Percentiles rank a stretch among this genome's conserved stretches.
These are phyloP conservation scores for Dendryphion nanum DNA, from an alignment of 2,329 filamentous ascomycete species.

Conservation along the genomic window DNA sequence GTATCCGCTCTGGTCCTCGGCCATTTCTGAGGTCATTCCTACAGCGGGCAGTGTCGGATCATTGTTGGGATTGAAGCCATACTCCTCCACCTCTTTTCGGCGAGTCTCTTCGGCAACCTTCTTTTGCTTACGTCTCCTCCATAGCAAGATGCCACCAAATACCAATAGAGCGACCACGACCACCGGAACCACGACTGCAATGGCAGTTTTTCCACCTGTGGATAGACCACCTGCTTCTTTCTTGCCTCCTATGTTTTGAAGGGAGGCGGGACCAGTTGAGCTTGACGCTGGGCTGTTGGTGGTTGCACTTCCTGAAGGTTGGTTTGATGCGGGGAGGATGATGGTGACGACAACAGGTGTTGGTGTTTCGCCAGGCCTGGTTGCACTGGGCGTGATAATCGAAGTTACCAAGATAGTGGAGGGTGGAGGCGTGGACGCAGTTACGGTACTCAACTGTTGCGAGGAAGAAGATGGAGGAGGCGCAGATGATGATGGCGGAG, in stretches of 20 bases:
- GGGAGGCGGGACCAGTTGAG: slow-evolving; percentile 6
- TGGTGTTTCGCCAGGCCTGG: slow-evolving; percentile 14
- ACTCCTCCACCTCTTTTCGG: slow-evolving; percentile 95
- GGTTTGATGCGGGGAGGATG: slow-evolving; percentile 3
- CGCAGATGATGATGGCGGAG: slow-evolving; percentile 8
- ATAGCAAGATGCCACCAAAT: slow-evolving; percentile 74
- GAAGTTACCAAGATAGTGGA: slow-evolving; percentile 13
- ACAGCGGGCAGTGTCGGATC: slow-evolving; percentile 74
- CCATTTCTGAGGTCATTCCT: slow-evolving; percentile 65
- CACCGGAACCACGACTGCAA: slow-evolving; percentile 92
- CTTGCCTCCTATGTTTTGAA: slow-evolving; percentile 10
- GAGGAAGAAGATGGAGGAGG: slow-evolving; percentile 8
- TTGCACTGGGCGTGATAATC: slow-evolving; percentile 19
- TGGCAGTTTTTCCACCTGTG: slow-evolving; percentile 73
- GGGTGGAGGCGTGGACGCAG: slow-evolving; percentile 7
- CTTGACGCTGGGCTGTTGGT: slow-evolving; percentile 5
- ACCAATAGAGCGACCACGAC: slow-evolving; percentile 81
- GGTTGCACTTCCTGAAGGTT: slow-evolving; percentile 3
- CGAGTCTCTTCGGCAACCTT: slow-evolving; percentile 84
- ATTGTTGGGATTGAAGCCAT: slow-evolving; percentile 96
- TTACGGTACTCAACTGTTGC: background rate
- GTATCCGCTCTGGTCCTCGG: slow-evolving; percentile 75
- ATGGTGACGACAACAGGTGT: slow-evolving; percentile 11
- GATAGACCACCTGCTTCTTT: slow-evolving; percentile 47
- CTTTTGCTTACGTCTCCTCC: slow-evolving; percentile 82